These are phyloP conservation scores for Pseudogymnoascus sp. DNA, from an alignment of 2,329 filamentous ascomycete genomes.

Conservation along the genomic window DNA sequence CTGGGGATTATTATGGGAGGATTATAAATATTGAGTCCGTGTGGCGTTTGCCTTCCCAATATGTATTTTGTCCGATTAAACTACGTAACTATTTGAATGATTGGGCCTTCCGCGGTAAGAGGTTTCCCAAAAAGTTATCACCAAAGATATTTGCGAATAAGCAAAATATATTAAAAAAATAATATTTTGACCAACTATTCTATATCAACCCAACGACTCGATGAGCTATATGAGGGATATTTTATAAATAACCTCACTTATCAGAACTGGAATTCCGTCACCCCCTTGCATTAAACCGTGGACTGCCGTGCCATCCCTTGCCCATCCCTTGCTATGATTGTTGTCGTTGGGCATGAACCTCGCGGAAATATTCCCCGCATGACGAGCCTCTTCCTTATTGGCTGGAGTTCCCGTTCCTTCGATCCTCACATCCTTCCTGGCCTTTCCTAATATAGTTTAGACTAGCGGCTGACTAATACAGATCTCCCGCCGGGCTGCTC, in stretches of 20 bases:
- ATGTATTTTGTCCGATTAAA: not conserved
- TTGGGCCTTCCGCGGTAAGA: too few species aligned
- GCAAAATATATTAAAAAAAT: not conserved
- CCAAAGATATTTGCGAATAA: not conserved
- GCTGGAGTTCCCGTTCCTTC: not conserved
- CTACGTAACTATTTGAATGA: not conserved
- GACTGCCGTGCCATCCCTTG: not conserved
- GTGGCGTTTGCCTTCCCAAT: not conserved
- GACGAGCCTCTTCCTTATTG: not conserved
- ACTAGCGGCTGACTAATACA: not conserved
- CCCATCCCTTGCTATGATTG: not conserved
- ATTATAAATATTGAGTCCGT: not conserved
- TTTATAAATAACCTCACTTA: not conserved
- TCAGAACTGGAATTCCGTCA: not conserved
- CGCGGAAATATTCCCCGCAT: slow-evolving; percentile 4
- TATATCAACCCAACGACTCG: not conserved
- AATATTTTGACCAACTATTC: not conserved
- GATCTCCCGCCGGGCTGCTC: not conserved
- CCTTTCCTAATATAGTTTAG: not conserved
- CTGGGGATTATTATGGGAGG: not conserved
- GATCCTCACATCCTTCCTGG: not conserved
- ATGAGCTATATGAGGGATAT: not conserved
- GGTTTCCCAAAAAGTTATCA: too few species aligned
- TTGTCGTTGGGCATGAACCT: not conserved
- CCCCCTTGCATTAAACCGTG: not conserved